Evolutionary conservation across 2,329 filamentous ascomycete species (phyloP).

Genomic region (Huntiella abstrusa): DNA sequence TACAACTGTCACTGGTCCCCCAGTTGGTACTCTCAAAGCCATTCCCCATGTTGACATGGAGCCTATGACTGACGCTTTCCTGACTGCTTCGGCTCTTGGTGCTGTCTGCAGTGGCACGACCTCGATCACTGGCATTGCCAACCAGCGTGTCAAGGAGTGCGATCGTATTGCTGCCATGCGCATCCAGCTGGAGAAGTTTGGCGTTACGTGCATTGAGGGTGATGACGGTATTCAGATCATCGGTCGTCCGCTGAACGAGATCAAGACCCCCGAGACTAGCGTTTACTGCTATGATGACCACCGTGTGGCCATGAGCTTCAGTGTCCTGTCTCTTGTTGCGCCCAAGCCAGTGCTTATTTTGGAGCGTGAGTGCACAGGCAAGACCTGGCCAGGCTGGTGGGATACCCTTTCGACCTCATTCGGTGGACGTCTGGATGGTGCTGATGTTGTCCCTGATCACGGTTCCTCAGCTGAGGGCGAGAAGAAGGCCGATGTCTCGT

Average conservation of each 20-base stretch:
- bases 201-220: constrained; percentile 66
- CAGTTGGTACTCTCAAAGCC: constrained; percentile 50
- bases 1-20: constrained; percentile 85
- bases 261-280: constrained; percentile 40
- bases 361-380: constrained; percentile 83
- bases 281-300: constrained; percentile 95
- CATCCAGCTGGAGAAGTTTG: constrained; percentile 84
- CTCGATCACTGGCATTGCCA: constrained; percentile 82
- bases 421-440: constrained; percentile 33
- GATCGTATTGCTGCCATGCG: constrained; percentile 94
- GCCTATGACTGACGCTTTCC: constrained; percentile 95
- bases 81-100: constrained; percentile 82
- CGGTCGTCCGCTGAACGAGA: constrained; percentile 28
- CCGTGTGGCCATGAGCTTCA: constrained; percentile 96
- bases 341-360: constrained; percentile 57
- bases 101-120: constrained; percentile 74
- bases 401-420: constrained; percentile 55
- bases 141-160: constrained; percentile 95
- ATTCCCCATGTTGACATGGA: constrained; percentile 89
- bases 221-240: constrained; percentile 79
- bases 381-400: constrained; percentile 99
- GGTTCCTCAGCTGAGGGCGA: constrained; percentile 9
- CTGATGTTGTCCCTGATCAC: constrained; percentile 28
- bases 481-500: neutral
- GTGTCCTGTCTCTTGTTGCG: constrained; percentile 59